These are phyloP conservation scores for Monilinia fructicola DNA, from an alignment of 2,329 filamentous ascomycete species.

Conservation along the genomic window DNA sequence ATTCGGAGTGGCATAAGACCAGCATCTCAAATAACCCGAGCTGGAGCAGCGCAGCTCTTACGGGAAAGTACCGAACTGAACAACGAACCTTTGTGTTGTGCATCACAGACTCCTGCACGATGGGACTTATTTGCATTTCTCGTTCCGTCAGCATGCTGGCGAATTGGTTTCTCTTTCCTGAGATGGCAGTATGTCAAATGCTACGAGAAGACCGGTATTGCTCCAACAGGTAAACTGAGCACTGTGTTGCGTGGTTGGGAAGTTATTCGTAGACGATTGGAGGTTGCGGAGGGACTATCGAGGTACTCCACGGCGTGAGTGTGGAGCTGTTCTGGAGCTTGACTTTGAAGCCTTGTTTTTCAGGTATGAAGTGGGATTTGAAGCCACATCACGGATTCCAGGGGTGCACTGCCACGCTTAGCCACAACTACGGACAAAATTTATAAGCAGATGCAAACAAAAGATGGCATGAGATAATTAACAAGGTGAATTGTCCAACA, in stretches of 20 bases:
- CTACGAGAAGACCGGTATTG: not conserved
- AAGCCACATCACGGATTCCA: slow-evolving; percentile 1
- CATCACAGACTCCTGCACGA: slow-evolving; percentile 75
- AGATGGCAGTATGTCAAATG: not conserved
- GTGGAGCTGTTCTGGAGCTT: not conserved
- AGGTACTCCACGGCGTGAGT: not conserved
- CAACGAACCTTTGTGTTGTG: slow-evolving; percentile 72
- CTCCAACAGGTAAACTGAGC: not conserved
- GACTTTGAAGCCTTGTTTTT: not conserved
- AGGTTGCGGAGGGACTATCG: slow-evolving; percentile 1
- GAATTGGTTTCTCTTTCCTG: not conserved
- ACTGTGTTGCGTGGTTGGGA: not conserved
- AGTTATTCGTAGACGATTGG: not conserved
- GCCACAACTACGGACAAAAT: not conserved
- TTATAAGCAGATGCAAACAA: not conserved
- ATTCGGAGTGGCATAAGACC: not conserved
- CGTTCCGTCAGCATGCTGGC: slow-evolving; percentile 66
- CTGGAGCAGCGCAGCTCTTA: not conserved
- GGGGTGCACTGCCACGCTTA: not conserved
- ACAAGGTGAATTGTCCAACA: not conserved
- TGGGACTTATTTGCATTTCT: slow-evolving; percentile 71
- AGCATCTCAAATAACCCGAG: not conserved
- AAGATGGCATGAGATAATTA: not conserved
- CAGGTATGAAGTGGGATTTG: not conserved
- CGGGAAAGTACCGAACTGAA: not conserved